Conservation (phyloP, 169 alveolate species). For the Plasmodium sp. region DNA sequence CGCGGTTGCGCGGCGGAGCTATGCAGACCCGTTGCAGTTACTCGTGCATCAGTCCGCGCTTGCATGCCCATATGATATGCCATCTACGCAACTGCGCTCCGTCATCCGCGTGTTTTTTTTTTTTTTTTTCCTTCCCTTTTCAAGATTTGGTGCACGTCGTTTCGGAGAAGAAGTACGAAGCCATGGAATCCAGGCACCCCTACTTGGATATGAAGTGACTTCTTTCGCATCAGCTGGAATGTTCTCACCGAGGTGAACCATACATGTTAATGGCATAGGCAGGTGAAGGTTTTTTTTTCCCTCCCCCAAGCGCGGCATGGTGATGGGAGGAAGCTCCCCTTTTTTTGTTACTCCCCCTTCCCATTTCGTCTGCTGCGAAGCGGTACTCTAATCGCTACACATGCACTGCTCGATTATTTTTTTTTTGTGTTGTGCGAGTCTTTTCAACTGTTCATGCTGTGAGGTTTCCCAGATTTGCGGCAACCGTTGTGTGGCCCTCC, state of each 20-base stretch:
- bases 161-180: slow-evolving; percentile 33
- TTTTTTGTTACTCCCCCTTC: neutral
- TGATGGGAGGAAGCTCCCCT: neutral
- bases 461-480: neutral
- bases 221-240: neutral
- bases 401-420: neutral
- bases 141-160: slow-evolving; percentile 39
- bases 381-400: neutral
- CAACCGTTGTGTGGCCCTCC: neutral
- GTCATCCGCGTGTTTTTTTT: neutral
- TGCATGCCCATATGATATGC: neutral
- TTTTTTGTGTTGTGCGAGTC: neutral
- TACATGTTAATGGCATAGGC: neutral
- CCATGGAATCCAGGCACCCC: slow-evolving; percentile 38
- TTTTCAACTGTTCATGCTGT: neutral
- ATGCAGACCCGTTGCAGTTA: neutral
- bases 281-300: neutral
- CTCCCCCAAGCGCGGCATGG: neutral
- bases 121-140: neutral
- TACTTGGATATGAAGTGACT: slow-evolving; percentile 29
- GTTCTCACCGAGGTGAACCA: neutral
- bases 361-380: neutral
- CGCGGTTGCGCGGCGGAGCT: neutral
- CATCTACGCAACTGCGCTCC: neutral
- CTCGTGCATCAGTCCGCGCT: neutral